Base-by-base conservation (phyloP, 2,329 filamentous ascomycete species). In the Aureobasidium uvarum region DNA sequence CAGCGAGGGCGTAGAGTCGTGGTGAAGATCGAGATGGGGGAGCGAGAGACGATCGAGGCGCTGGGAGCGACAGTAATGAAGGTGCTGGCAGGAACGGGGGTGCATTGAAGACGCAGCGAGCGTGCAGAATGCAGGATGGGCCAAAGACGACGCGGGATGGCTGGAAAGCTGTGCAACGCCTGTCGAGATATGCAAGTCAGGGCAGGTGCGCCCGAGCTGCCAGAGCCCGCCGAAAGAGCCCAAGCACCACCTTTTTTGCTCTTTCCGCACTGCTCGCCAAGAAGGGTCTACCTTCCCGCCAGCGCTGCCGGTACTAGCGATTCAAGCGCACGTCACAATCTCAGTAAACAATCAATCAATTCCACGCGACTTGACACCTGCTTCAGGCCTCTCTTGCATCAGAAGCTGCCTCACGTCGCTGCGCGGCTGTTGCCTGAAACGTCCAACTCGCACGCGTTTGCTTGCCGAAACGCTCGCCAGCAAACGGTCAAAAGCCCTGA, bases 321-420 rank as follows among this genome's bases (percentile, higher is more conserved):
- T 38, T 43, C 52, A 36, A 18, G 41, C 43, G 58, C 58, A 62
- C 58, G 58, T 62, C 58, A 41, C 58, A 62, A 62, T 62, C 58
- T 51, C 58, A 62, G 58, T 62, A 62, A 62, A 62, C 58, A 62
- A 62, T 62, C 58, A 60, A 62, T 62, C 58, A 51, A 41, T 50
- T 41, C 20, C 58, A 51, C 58, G 58, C 58, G 43, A 51, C 58
- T 62, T 50, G 58, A 60, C 56, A 48, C 28, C 41, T 23, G 11
- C 58, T n/a, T 62, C 16, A 46, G 56, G 31, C 56, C 43, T 60
- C 43, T 60, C 25, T 28, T 31, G 20, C 41, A 13, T n/a, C 28
- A 46, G 41, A 20, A 20, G 33, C 45, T 62, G 58, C 54, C 18
- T 58, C 54, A 38, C 54, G 54, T 58, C 54, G 16, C 56, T 60